A percentile compares a stretch with the other conserved stretches of the same genome.
Evolutionary conservation across 805 yeast genomes (phyloP).

Genomic region (Kodamaea kakaduensis): DNA sequence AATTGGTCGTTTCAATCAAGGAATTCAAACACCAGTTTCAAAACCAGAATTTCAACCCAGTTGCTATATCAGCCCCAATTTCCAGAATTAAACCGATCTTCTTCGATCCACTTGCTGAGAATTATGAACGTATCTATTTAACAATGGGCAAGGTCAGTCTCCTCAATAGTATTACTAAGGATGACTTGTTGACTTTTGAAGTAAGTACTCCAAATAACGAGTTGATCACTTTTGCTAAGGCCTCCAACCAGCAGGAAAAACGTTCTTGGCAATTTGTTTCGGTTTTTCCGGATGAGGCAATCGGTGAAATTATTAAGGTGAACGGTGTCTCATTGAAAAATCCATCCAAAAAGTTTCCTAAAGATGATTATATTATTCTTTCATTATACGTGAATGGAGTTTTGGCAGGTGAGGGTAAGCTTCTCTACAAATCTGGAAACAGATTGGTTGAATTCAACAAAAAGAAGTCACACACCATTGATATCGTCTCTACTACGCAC

Average conservation of each 20-base stretch:
- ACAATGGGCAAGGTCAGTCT: conserved; percentile 48
- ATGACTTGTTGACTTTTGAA: conserved; percentile 50
- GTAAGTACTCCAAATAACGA: conserved; percentile 50
- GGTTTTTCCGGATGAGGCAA: conserved; percentile 63
- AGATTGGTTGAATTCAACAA: conserved; percentile 45
- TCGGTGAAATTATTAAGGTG: conserved; percentile 68
- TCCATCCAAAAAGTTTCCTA: conserved; percentile 29
- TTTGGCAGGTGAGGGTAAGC: conserved; percentile 54
- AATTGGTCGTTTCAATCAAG: conserved; percentile 63
- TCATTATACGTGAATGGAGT: conserved; percentile 62
- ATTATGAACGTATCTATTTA: conserved; percentile 59
- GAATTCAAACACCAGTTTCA: conserved; percentile 56
- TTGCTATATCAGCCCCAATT: conserved; percentile 47
- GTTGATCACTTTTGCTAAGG: conserved; percentile 56
- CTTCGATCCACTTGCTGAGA: conserved; percentile 59
- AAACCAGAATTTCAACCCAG: conserved; percentile 15
- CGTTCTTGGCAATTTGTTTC: conserved; percentile 69
- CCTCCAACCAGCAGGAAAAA: conserved; percentile 54
- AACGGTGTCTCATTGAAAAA: conserved; percentile 49
- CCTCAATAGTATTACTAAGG: conserved; percentile 25
- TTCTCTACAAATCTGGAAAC: conserved; percentile 47
- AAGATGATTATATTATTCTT: conserved; percentile 53
- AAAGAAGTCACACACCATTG: conserved; percentile 40
- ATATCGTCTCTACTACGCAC: conserved; percentile 37
- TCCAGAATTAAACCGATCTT: conserved; percentile 61